Percentiles rank a stretch among this genome's conserved stretches.
Evolutionary conservation across 441 rosid genomes (phyloP).

Genomic region (Syzygium syzygioides): DNA sequence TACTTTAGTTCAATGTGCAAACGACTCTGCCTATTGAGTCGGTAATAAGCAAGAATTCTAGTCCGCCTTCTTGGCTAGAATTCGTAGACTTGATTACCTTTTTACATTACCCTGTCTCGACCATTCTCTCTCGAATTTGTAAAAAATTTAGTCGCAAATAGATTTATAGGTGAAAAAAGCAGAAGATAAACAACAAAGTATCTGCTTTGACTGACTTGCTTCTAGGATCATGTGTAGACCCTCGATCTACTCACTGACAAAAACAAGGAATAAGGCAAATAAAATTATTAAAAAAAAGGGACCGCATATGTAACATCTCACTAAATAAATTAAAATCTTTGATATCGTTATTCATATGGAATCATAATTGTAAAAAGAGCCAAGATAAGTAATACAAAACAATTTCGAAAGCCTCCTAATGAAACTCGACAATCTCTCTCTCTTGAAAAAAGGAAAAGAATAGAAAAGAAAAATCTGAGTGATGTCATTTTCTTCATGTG

Average conservation of each 20-base stretch:
- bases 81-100: no score
- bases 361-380: not conserved
- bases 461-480: not conserved
- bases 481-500: not conserved
- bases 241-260: no score
- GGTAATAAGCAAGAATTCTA: no score
- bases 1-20: no score
- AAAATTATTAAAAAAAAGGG: not conserved
- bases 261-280: not conserved
- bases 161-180: no score
- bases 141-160: no score
- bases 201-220: not conserved
- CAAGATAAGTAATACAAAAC: not conserved
- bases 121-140: no score
- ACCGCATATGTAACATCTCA: not conserved
- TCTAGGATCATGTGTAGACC: not conserved
- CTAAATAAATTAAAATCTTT: not conserved
- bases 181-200: not conserved
- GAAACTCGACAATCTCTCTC: not conserved
- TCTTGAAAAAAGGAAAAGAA: not conserved
- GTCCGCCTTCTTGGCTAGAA: no score
- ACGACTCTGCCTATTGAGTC: no score
- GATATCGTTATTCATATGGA: not conserved
- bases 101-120: no score
- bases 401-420: not conserved